Base-by-base conservation (phyloP, 2,329 filamentous ascomycete genomes). In the Aureobasidium sp. region DNA sequence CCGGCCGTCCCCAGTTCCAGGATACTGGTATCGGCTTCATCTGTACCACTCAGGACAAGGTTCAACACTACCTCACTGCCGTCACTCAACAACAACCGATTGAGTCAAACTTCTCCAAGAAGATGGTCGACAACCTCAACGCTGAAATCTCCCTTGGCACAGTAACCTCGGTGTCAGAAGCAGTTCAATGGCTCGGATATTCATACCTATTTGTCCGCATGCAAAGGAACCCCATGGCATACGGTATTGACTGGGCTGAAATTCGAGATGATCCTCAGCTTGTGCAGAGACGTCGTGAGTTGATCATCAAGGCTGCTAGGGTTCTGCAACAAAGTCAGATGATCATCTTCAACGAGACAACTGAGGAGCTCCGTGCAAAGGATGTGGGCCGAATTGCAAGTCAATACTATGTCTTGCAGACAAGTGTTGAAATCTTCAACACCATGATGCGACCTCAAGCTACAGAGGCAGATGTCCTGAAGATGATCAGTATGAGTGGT, bases 1-100 rank as follows among this genome's bases (percentile, higher is more conserved):
- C 94, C 62, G 94, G 94, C 79, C 88, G 94, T 72, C 94, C 95
- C 42, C 94, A 99, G 70, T 99, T 96, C 67, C 92, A 97, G 70
- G 94, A 97, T 69, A 94, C 88, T 37, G 94, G 94, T 79, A 96
- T 97, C 66, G 95, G 95, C 64, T 96, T 96, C 79, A 99, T 99
- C 65, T 95, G 91, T 69, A 99, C 95, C 0, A 95, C 90, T 0
- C 88, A 92, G n/a, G 92, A 96, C 73, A 96, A 92, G 70, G 78
- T 99, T 9, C 78, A 87, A 31, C 93, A 99, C 71, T 99, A 99
- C 71, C 79, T 97, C 47, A 87, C 87, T 42, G 92, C 94, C 2
- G 89, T 99, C 2, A 99, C 94, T 10, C 89, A 96, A 65, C 94
- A 99, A 71, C 87, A 95, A 65, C 94, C 95, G 0, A 99, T 99